Evolutionary conservation across 768 basidiomycete species (phyloP).

Genomic region (Lentinus tigrinus): DNA sequence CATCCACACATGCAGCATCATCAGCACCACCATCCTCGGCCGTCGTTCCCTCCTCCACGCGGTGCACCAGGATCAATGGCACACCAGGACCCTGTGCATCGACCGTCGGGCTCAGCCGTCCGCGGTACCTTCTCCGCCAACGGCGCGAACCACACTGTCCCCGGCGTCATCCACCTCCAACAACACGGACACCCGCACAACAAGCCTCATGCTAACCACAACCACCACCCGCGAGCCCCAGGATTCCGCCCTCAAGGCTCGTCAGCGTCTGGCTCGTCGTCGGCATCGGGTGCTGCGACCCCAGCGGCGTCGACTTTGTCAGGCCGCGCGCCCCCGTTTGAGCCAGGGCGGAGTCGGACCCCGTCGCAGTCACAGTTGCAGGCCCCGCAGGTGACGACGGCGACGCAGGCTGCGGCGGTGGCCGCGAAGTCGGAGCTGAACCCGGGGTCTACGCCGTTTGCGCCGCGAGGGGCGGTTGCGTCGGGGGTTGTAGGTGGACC

Average conservation of each 20-base stretch:
- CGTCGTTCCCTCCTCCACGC: neutral
- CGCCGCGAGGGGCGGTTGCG: conserved; percentile 17
- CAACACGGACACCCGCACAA: conserved; percentile 3
- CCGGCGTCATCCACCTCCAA: conserved; percentile 27
- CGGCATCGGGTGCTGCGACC: conserved; percentile 7
- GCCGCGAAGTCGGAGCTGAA: conserved; percentile 26
- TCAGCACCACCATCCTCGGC: conserved; percentile 11
- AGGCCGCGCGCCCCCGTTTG: conserved; percentile 53
- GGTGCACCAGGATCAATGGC: neutral
- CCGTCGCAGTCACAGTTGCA: conserved; percentile 8
- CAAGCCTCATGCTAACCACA: conserved; percentile 8
- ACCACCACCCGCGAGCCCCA: conserved; percentile 11
- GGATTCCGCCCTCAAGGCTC: conserved; percentile 5
- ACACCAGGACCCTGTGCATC: neutral
- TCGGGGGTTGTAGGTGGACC: conserved; percentile 1
- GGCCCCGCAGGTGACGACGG: neutral
- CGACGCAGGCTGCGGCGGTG: neutral
- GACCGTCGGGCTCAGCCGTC: neutral
- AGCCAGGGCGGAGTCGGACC: conserved; percentile 35
- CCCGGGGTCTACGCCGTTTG: conserved; percentile 26
- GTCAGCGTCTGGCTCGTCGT: conserved; percentile 18
- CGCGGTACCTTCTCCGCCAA: neutral
- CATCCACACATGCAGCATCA: conserved; percentile 18
- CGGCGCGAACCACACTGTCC: conserved; percentile 3
- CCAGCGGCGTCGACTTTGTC: conserved; percentile 41